Conservation (phyloP, 306 rosid genomes). For the Benincasa hispida region DNA sequence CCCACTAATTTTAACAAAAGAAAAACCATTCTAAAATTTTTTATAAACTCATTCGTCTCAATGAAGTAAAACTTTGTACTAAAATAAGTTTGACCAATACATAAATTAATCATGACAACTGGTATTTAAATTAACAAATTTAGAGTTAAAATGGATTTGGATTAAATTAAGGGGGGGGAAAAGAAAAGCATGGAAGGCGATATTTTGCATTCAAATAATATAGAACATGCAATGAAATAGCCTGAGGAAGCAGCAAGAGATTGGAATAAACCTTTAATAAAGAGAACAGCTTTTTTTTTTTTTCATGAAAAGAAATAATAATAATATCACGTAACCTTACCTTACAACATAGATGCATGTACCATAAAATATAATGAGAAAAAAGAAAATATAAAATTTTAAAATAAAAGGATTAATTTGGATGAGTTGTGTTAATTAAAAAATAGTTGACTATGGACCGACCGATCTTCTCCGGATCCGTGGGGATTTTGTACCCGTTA, state of each 20-base stretch:
- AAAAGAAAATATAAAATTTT: too few species aligned
- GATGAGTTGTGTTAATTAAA: neutral
- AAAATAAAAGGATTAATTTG: neutral
- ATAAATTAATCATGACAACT: too few species aligned
- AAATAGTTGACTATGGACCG: constrained; percentile 9
- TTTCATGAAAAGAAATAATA: neutral
- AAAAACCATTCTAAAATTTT: too few species aligned
- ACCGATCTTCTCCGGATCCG: constrained; percentile 12
- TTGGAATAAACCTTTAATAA: neutral
- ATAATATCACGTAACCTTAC: neutral
- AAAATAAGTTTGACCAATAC: too few species aligned
- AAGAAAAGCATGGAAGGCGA: neutral
- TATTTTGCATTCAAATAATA: neutral
- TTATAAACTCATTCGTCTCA: too few species aligned
- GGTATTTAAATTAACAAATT: too few species aligned
- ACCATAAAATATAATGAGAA: neutral
- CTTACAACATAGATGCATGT: constrained; percentile 5
- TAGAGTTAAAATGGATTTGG: too few species aligned
- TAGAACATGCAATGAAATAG: neutral
- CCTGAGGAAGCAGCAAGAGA: neutral
- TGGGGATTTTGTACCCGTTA: constrained; percentile 7
- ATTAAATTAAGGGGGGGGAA: too few species aligned
- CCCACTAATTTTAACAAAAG: too few species aligned
- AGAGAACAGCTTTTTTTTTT: neutral
- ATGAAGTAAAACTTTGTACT: too few species aligned